These are phyloP conservation scores for Monosporascus sp. DNA, from an alignment of 2,329 filamentous ascomycete genomes.

Conservation along the genomic window DNA sequence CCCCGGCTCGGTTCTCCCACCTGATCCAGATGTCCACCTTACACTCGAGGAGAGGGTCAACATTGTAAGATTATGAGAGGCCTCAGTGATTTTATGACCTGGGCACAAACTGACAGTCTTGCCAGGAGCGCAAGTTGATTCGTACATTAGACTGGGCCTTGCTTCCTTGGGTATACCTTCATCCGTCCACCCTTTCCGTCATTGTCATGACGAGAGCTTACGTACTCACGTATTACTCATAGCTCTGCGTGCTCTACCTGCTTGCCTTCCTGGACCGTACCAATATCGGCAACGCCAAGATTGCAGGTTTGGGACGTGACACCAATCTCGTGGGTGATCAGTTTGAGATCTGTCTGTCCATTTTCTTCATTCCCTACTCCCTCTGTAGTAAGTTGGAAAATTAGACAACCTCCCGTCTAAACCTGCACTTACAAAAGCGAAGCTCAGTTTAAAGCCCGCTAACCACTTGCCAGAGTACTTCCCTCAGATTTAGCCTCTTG, in stretches of 20 bases:
- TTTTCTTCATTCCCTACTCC: conserved; percentile 84
- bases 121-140: conserved; percentile 26
- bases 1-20: conserved; percentile 14
- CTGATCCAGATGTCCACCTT: conserved; percentile 53
- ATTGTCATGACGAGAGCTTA: not conserved
- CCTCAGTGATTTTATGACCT: not conserved
- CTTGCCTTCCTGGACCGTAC: conserved; percentile 71
- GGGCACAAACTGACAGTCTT: conserved; percentile 5
- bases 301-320: conserved; percentile 48
- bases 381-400: conserved; percentile 36
- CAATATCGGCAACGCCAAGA: conserved; percentile 67
- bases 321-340: conserved; percentile 55
- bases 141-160: conserved; percentile 27
- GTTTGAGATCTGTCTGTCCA: conserved; percentile 71
- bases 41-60: conserved; percentile 49
- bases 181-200: conserved; percentile 11
- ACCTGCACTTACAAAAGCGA: too few species aligned
- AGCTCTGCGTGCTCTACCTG: conserved; percentile 66
- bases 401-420: too few species aligned
- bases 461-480: too few species aligned
- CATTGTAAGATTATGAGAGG: conserved; percentile 36
- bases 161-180: conserved; percentile 30
- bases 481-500: too few species aligned
- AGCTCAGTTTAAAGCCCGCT: too few species aligned
- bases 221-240: conserved; percentile 5